Evolutionary conservation across 352 stramenopile genomes (phyloP), one percentile per base, ranked within the genome.

Genomic region (Pythium sp.): DNA sequence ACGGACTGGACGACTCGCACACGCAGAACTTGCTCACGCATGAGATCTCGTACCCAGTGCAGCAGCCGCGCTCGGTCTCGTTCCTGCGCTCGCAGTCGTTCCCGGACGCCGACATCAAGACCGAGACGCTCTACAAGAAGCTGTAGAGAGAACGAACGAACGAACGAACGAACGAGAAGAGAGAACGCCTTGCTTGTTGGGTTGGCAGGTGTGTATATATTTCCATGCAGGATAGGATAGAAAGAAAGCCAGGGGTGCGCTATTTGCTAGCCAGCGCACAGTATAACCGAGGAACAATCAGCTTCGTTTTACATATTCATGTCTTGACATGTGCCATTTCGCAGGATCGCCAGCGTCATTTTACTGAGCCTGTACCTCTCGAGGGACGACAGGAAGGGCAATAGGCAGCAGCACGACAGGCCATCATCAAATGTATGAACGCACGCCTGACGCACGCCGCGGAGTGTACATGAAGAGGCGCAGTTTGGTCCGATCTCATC

Each of bases 61-160:
- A 79, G 30, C 78, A 90, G 71, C 74, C 82, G 28, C 81, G 86
- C 36, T 93, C 86, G 12, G 53, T 83, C 18, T 84, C 81, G n/a
- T 92, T 93, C 70, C 62, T 90, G 69, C 80, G 88, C 69, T 93
- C 86, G 62, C 80, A 87, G 57, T 77, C 68, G 64, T 93, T 90
- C 71, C 86, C 83, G 24, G 86, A 93, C 61, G 79, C 86, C 5
- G 76, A 93, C 32, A 43, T 93, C 46, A 81, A 86, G 64, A 83
- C 83, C 2, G 86, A 93, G 73, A 88, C 81, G 6, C 69, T 75
- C 24, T 85, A 80, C 56, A 68, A 74, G 65, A 73, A 75, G 18
- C 53, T 89, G 28, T 89, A 83, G 65, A 28, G 20, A 41, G 24
- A 18, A 9, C 30, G 30, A 5, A 32, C 30, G 32, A 18, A 9